Evolutionary conservation across 1,284 basidiomycete genomes (phyloP), one percentile per base, ranked within the genome.

Genomic region (Ceratobasidium sp.): DNA sequence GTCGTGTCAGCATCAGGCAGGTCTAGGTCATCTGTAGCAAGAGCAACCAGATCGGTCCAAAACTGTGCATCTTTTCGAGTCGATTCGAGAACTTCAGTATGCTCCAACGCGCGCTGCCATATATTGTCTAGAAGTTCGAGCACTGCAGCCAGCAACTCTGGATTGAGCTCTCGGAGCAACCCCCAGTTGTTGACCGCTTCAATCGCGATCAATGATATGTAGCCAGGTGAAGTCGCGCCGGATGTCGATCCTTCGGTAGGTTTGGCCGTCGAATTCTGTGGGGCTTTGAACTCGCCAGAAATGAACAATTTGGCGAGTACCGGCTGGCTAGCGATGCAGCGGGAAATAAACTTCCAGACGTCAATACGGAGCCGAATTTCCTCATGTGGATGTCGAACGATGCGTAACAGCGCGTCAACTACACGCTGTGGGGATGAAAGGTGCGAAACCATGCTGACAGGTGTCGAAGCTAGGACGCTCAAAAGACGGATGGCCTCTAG

Each of bases 261-360:
- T 16, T 57, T 63, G 47, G 78, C 75, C 16, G 79, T 80, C 66
- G 73, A 73, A 74, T 74, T 26, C 44, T 55, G 74, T 13, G 77
- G 76, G 21, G 73, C 79, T 35, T 67, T 59, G 80, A 88, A 89
- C 69, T 87, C 86, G 1, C 90, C 95, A 0, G 88, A 89, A 64
- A 95, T 88, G 73, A 97, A 91, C 18, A 98, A 84, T 54, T 88
- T 87, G 0, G 94, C 94, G 5, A 98, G 85, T 0, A 95, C 94
- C 0, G 96, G 95, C 78, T 97, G 95, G 72, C 90, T 91, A 75
- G 94, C 90, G 23, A 96, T 89, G 2, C 94, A 90, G 14, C 93
- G 85, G 0, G 91, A 85, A 30, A 97, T 88, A 77, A 98, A 91
- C 73, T 86, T 87, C 95, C 96, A 98, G 1, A 93, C 87, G 0